Base-by-base conservation (phyloP, 352 stramenopile genomes). In the Plasmopara muralis region DNA sequence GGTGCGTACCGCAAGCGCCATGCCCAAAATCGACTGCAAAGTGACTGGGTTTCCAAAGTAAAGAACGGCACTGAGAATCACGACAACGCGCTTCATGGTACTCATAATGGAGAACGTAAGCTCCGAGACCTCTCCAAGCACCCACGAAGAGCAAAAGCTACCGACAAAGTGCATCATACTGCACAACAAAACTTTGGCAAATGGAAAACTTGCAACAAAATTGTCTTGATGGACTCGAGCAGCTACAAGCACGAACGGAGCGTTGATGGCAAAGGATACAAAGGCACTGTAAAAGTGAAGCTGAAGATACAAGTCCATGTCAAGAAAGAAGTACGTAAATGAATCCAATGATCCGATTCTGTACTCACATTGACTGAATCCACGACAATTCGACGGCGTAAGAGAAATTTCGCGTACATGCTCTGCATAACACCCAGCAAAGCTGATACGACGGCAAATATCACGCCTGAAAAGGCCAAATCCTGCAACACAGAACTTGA, bases 51-150 rank as follows among this genome's bases (percentile, higher is more conserved):
- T 93, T 39, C 83, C 83, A 48, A 93, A 93, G 70, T 92, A 93
- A 29, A 90, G 55, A 14, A 93, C 75, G 2, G 83, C 81, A 48
- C 83, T 89, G 30, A 91, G 60, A 55, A 93, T 89, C 55, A 93
- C 83, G 50, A 93, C 83, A 47, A 92, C 77, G 10, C 83, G 83
- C 70, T 92, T 91, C 81, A 93, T 90, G 18, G 83, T 93, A 57
- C 78, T 84, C 83, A 93, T 93, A 66, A 93, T 93, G 46, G 83
- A 93, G 66, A 89, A 93, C 42, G 83, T 90, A 34, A 93, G 77
- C 62, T 93, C 83, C 14, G 83, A 86, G 37, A 93, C 83, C 53
- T 93, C 80, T 47, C 83, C 83, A 25, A 93, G 70, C 47, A 93
- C 77, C 60, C 85, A 80, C 25, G 77, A 87, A 39, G 81, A 80